Evolutionary conservation across 129 eudicot genomes (phyloP).

Genomic region (Cynara cardunculus): DNA sequence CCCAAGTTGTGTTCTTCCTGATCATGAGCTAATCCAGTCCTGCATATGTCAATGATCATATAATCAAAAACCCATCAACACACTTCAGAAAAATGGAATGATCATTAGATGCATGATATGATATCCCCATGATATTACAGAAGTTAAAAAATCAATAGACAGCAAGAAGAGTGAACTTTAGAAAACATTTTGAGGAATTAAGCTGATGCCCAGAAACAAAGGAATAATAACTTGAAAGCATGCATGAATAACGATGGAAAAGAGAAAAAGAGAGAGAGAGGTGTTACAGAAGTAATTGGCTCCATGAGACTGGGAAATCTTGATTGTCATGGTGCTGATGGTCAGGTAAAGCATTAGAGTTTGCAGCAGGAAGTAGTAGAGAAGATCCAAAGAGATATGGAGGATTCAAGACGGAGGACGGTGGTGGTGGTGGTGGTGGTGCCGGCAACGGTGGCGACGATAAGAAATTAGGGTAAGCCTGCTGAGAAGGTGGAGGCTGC

Average conservation of each 20-base stretch:
- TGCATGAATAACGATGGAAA: neutral
- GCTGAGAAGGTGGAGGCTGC: conserved; percentile 44
- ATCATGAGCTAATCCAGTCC: conserved; percentile 51
- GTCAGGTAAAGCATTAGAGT: conserved; percentile 25
- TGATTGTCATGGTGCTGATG: conserved; percentile 36
- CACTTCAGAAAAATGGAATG: neutral
- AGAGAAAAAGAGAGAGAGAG: conserved; percentile 20
- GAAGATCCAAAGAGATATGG: conserved; percentile 38
- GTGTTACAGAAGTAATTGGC: conserved; percentile 65
- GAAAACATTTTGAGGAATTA: neutral
- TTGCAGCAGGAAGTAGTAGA: conserved; percentile 26
- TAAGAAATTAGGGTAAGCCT: conserved; percentile 29
- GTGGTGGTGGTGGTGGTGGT: conserved; percentile 4
- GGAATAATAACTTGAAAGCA: neutral
- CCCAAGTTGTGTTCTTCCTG: conserved; percentile 56
- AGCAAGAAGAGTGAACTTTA: neutral
- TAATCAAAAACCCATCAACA: neutral
- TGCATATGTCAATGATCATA: conserved; percentile 2
- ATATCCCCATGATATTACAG: neutral
- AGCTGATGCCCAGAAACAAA: neutral
- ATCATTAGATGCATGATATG: neutral
- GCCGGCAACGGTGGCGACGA: conserved; percentile 11
- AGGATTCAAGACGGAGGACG: conserved; percentile 30
- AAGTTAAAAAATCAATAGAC: neutral
- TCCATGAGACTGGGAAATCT: conserved; percentile 74